These are phyloP conservation scores for Fragilariopsis cylindrus DNA, from an alignment of 108 stramenopile species.

Conservation along the genomic window DNA sequence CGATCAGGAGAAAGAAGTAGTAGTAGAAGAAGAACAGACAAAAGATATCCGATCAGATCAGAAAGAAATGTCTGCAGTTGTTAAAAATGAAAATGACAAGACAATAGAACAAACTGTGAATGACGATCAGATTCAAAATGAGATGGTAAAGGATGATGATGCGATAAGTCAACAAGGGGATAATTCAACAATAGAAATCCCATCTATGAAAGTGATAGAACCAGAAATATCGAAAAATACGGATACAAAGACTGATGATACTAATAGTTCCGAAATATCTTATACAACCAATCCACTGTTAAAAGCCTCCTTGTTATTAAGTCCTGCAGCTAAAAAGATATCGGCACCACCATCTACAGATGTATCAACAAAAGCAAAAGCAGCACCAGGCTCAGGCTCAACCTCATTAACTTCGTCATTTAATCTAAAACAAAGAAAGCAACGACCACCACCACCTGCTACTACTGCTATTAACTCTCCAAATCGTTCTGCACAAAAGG, in stretches of 20 bases:
- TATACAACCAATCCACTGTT: background rate
- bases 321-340: background rate
- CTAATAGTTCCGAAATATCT: background rate
- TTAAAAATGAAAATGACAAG: background rate
- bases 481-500: slow-evolving; percentile 7
- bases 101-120: background rate
- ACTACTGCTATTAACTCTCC: background rate
- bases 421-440: background rate
- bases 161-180: background rate
- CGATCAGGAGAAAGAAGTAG: background rate
- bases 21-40: background rate
- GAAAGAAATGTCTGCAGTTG: background rate
- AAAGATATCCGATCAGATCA: background rate
- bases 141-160: background rate
- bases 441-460: slow-evolving; percentile 6
- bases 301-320: background rate
- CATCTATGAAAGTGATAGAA: too few species aligned
- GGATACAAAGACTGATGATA: background rate
- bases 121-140: background rate
- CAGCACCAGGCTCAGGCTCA: background rate
- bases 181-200: too few species aligned
- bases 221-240: too few species aligned
- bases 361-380: background rate
- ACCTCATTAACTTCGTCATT: background rate
- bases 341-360: background rate